Evolutionary conservation across 768 basidiomycete genomes (phyloP).

Genomic region (Russula compacta): DNA sequence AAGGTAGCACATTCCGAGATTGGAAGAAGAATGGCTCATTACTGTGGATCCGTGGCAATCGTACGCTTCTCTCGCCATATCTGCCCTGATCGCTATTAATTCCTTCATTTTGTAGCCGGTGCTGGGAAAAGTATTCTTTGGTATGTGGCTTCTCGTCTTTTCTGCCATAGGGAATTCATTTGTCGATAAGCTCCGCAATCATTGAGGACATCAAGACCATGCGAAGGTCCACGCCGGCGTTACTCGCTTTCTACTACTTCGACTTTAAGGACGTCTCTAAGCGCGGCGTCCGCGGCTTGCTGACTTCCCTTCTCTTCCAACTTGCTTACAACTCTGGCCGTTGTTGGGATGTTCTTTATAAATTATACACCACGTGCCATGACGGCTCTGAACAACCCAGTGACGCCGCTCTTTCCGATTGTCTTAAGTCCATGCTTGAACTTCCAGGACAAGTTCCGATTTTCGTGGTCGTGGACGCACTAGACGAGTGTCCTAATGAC

Average conservation of each 20-base stretch:
- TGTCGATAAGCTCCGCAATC: not conserved
- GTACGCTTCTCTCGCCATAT: not conserved
- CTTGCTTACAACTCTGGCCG: not conserved
- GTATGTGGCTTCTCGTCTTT: not conserved
- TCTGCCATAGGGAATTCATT: not conserved
- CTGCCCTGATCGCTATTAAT: not conserved
- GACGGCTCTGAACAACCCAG: not conserved
- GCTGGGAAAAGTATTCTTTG: constrained; percentile 3
- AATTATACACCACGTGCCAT: not conserved
- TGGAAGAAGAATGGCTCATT: not conserved
- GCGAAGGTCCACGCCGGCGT: not conserved
- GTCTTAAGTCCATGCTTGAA: not conserved
- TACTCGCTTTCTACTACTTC: not conserved
- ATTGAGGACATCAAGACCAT: not conserved
- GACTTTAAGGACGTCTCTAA: not conserved
- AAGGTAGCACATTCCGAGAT: not conserved
- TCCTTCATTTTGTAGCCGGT: not conserved
- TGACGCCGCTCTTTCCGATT: not conserved
- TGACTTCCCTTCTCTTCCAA: not conserved
- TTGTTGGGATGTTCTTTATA: not conserved
- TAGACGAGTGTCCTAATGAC: not conserved
- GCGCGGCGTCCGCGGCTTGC: not conserved
- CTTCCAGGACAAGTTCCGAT: not conserved
- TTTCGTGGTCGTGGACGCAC: not conserved
- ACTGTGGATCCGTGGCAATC: constrained; percentile 1